Conservation (phyloP, 257 asterid species). For the Solanum chmielewskii region DNA sequence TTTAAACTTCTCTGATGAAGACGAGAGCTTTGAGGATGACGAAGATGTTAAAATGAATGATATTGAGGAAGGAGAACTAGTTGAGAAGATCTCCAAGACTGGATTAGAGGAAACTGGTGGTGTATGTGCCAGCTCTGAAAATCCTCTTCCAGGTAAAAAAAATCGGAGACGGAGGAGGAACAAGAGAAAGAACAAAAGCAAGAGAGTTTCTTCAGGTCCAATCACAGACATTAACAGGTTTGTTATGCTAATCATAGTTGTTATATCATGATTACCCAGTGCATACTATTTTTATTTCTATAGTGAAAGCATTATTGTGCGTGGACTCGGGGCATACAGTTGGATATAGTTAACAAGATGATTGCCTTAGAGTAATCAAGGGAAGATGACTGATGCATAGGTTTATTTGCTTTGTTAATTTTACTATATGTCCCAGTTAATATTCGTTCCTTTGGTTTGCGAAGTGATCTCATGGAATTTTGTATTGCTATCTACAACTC, state of each 20-base stretch:
- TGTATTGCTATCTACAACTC: background rate
- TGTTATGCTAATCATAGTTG: background rate
- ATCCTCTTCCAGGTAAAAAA: constrained; percentile 19
- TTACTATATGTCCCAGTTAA: background rate
- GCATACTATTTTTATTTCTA: background rate
- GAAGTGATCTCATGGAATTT: background rate
- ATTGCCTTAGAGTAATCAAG: background rate
- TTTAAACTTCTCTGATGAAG: constrained; percentile 45
- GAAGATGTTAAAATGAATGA: constrained; percentile 78
- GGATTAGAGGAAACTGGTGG: constrained; percentile 27
- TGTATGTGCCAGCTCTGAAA: constrained; percentile 18
- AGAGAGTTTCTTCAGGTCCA: constrained; percentile 31
- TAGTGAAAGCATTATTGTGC: background rate
- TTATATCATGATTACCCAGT: background rate
- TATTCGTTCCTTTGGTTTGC: background rate
- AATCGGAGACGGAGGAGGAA: constrained; percentile 31
- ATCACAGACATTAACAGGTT: constrained; percentile 58
- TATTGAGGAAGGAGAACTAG: constrained; percentile 72
- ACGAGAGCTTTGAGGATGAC: constrained; percentile 32
- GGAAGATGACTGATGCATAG: background rate
- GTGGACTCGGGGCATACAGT: background rate
- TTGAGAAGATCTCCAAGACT: constrained; percentile 28
- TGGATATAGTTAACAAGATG: background rate
- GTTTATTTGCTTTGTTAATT: background rate
- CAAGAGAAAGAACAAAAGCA: constrained; percentile 51